Conservation (phyloP, 768 basidiomycete genomes). For the Leccinum subtestaceum region DNA sequence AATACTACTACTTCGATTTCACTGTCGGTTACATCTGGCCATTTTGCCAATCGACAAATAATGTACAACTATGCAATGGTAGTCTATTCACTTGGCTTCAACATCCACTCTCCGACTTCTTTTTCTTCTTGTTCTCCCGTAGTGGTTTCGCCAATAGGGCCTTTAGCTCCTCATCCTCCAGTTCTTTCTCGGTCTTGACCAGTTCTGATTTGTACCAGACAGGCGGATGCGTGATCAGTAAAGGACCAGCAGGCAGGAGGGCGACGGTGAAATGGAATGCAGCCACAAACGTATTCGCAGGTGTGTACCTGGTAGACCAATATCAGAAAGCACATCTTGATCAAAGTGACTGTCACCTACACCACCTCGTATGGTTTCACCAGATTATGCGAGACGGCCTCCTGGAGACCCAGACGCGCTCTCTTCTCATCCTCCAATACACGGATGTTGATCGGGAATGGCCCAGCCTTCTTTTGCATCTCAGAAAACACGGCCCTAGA, state of each 20-base stretch:
- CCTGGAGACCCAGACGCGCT: constrained; percentile 90
- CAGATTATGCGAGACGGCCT: constrained; percentile 92
- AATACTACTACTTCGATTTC: constrained; percentile 8
- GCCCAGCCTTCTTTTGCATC: constrained; percentile 95
- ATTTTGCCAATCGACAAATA: constrained; percentile 16
- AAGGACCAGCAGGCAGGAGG: constrained; percentile 83
- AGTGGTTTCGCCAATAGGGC: constrained; percentile 72
- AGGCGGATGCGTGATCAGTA: constrained; percentile 84
- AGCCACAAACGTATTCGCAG: constrained; percentile 80
- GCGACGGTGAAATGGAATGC: constrained; percentile 98
- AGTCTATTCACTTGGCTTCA: constrained; percentile 27
- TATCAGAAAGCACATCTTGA: neutral
- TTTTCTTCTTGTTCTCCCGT: constrained; percentile 91
- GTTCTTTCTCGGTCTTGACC: constrained; percentile 83
- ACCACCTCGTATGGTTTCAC: constrained; percentile 95
- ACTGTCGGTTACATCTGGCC: constrained; percentile 11
- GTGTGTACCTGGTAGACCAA: constrained; percentile 61
- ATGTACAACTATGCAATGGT: constrained; percentile 10
- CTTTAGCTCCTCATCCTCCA: constrained; percentile 87
- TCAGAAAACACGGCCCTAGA: constrained; percentile 96
- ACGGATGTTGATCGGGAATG: constrained; percentile 97
- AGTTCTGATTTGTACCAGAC: constrained; percentile 92
- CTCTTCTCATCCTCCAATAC: constrained; percentile 94
- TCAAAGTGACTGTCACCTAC: constrained; percentile 43
- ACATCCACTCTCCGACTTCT: constrained; percentile 57